Evolutionary conservation across 768 basidiomycete genomes (phyloP), one percentile per base, ranked within the genome.

Genomic region (Mycena epipterygia): DNA sequence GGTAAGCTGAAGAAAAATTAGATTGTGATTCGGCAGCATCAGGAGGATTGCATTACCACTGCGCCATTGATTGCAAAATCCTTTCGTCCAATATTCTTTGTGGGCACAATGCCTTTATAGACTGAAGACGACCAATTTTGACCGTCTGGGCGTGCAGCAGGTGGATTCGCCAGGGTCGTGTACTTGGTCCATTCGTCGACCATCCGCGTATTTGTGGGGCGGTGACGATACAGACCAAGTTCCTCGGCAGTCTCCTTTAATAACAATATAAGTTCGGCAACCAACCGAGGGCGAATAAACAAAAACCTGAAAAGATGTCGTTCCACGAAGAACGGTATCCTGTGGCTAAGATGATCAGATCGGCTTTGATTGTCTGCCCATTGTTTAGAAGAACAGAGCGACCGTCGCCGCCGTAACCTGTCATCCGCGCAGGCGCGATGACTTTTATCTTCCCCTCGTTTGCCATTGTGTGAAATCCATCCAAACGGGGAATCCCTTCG

Each of bases 11-110:
- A 29, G 12, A 35, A 35, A 42, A 23, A 39, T 52, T 16, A 30
- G 21, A 4, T 21, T 49, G 64, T 9, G 44, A n/a, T 52, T 6
- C n/a, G n/a, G 29, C 33, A 17, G 35, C 12, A 35, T 19, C 32
- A 58, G 2, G 42, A 57, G 39, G 17, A 16, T 33, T 29, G 3
- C 77, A 85, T 46, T 79, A 91, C 90, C 44, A 88, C 74, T 19
- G 89, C 88, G 19, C 91, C 91, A 41, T 88, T 90, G 57, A 91
- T 85, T 0, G 89, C 91, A 70, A 93, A 89, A 74, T 92, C 90
- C 14, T 87, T 80, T 3, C 79, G 79, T 2, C 75, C 23, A 53
- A 92, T 85, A 70, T 89, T 90, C 71, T 86, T 88, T 4, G 86
- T 88, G 0, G 91, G 91, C 9, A 92, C 84, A 2, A 92, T 73